phyloP scores from a whole-genome alignment of 2,329 filamentous ascomycete species.

The Monosporascus cannonballus region DNA sequence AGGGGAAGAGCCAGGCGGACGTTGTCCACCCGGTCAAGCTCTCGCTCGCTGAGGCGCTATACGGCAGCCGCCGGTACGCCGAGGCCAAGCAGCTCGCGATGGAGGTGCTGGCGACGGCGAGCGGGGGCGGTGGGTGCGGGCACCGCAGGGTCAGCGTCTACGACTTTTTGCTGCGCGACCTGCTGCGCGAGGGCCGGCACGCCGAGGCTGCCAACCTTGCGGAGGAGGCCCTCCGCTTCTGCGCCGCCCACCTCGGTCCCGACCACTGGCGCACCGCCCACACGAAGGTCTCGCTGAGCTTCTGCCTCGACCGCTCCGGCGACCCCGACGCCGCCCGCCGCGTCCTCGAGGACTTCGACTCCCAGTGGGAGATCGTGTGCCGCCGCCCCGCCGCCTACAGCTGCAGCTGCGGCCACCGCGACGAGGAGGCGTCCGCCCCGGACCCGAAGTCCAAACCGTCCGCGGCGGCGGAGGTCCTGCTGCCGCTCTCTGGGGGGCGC shows the following conservation, averaged over 20 bases:
- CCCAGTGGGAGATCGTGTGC: conserved; percentile 9
- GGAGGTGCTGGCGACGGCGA: not conserved
- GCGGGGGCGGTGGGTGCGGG: not conserved
- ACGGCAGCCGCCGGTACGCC: not conserved
- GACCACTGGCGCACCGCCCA: conserved; percentile 10
- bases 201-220: conserved; percentile 9
- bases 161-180: not conserved
- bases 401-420: not conserved
- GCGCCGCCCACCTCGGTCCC: conserved; percentile 8
- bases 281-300: conserved; percentile 8
- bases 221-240: conserved; percentile 4
- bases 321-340: conserved; percentile 4
- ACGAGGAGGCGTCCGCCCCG: not conserved
- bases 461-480: too few species aligned
- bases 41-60: conserved; percentile 4
- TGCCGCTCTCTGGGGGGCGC: too few species aligned
- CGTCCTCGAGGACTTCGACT: conserved; percentile 8
- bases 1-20: not conserved
- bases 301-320: conserved; percentile 4
- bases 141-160: not conserved
- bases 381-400: not conserved
- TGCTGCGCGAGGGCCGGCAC: not conserved
- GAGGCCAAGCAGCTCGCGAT: not conserved
- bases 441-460: too few species aligned
- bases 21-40: not conserved